phyloP scores from a whole-genome alignment of 2,329 filamentous ascomycete genomes.

The Magnaporthiopsis incrustans region DNA sequence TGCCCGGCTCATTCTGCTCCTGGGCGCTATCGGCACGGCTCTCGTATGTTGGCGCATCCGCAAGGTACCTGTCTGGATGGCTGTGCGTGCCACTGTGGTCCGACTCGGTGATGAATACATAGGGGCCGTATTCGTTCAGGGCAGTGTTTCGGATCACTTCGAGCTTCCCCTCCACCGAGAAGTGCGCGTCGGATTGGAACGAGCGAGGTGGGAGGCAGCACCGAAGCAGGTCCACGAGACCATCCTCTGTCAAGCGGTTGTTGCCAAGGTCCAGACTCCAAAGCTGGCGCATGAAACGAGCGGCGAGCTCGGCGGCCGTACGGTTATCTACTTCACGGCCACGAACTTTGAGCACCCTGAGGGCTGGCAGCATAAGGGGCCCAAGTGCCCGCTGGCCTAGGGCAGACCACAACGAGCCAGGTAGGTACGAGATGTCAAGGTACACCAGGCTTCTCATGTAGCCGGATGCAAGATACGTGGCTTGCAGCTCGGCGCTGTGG shows the following conservation, averaged over 20 bases:
- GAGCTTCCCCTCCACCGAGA: constrained; percentile 39
- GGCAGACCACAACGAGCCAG: constrained; percentile 31
- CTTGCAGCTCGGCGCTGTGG: constrained; percentile 31
- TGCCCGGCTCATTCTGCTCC: neutral
- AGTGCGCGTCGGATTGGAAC: constrained; percentile 28
- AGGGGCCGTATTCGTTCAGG: constrained; percentile 29
- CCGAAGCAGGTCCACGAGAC: constrained; percentile 25
- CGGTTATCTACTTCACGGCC: constrained; percentile 38
- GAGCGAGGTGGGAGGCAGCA: constrained; percentile 15
- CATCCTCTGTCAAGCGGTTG: constrained; percentile 43
- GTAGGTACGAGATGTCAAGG: constrained; percentile 43
- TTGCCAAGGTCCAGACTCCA: constrained; percentile 50
- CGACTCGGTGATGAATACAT: constrained; percentile 40
- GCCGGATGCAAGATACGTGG: constrained; percentile 28
- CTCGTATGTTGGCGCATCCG: constrained; percentile 38
- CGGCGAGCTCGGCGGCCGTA: constrained; percentile 25
- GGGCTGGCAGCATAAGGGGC: constrained; percentile 27
- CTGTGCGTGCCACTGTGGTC: constrained; percentile 32
- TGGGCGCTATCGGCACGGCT: neutral
- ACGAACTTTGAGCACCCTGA: constrained; percentile 44
- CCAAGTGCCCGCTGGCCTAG: constrained; percentile 24
- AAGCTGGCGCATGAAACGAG: constrained; percentile 28
- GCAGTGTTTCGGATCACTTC: constrained; percentile 19
- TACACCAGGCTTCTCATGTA: constrained; percentile 37
- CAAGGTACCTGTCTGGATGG: constrained; percentile 39